phyloP scores from a whole-genome alignment of 495 filamentous ascomycete genomes.

The Lasiosphaeris hirsuta region DNA sequence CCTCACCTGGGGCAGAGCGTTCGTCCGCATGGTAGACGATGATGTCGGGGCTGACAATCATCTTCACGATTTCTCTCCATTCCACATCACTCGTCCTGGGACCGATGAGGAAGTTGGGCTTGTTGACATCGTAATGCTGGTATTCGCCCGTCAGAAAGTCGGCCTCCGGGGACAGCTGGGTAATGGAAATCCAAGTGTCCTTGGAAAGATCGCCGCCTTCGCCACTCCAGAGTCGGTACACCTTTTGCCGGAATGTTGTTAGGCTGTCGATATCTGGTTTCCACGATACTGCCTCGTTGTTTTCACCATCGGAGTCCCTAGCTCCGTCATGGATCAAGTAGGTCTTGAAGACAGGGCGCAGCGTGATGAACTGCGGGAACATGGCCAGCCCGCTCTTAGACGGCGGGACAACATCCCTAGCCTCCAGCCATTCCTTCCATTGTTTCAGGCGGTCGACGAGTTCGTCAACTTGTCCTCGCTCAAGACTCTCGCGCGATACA shows the following conservation, averaged over 20 bases:
- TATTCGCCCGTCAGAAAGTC: background rate
- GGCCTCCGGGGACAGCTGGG: background rate
- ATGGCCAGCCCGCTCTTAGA: background rate
- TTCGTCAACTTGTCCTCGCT: background rate
- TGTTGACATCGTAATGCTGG: background rate
- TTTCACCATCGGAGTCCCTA: too few species aligned
- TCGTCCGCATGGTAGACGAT: background rate
- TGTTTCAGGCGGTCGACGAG: background rate
- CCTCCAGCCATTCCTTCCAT: background rate
- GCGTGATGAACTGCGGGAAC: slow-evolving; percentile 18
- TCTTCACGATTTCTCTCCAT: slow-evolving; percentile 15
- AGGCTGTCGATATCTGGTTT: background rate
- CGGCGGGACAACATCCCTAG: background rate
- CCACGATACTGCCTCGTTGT: too few species aligned
- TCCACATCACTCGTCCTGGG: slow-evolving; percentile 14
- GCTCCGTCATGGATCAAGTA: slow-evolving; percentile 9
- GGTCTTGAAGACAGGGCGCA: slow-evolving; percentile 20
- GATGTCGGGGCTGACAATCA: slow-evolving; percentile 19
- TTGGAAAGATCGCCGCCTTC: background rate
- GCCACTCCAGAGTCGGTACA: background rate
- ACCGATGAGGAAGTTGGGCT: slow-evolving; percentile 17
- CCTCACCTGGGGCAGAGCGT: background rate
- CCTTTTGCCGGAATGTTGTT: background rate
- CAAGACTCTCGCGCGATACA: too few species aligned
- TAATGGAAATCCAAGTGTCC: slow-evolving; percentile 1